Evolutionary conservation across 176 grass and related monocot species (phyloP), one percentile per base, ranked within the genome.

Genomic region (Bonia amplexicaulis): DNA sequence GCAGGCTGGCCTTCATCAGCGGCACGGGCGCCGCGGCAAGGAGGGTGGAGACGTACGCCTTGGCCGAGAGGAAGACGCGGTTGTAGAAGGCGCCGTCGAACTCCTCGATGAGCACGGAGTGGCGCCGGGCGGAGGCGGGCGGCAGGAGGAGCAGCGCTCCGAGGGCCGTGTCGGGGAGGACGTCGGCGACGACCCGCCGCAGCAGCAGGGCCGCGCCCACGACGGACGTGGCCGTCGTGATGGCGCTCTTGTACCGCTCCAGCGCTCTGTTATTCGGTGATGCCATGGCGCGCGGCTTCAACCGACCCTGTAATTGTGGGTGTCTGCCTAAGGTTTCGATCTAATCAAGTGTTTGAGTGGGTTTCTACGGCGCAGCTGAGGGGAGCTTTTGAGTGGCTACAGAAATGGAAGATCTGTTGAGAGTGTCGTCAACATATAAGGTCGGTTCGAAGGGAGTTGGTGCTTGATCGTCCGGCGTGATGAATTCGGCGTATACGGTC

Each of bases 41-140:
- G 66, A 90, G 88, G 46, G 65, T 78, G 55, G 88, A 90, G 72
- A 90, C 72, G 84, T 90, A 82, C 55, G 88, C 83, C 73, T 42
- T 86, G 65, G 78, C 88, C 25, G 84, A 78, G 25, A 86, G 10
- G 73, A 90, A 90, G 66, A 90, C 72, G 66, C 88, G 78, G 84
- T 90, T 90, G 90, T 85, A 72, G 26, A 66, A 51, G 45, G 86
- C 82, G 86, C 85, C 86, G 77, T 85, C 85, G 90, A 71, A 82
- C 77, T 91, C 82, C 71, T 91, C 77, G 77, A 85, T 88, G 45
- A 91, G 64, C 71, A 88, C 71, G 45, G 47, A 78, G 83, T 90
- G 83, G 55, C 78, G 83, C 46, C 65, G 83, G 9, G 62, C 31
- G 7, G 51, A 37, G 6, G 83, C 54, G 41, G 83, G 72, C 19